phyloP scores from a whole-genome alignment of 1,284 basidiomycete genomes.

The Cryptococcus hybrid region DNA sequence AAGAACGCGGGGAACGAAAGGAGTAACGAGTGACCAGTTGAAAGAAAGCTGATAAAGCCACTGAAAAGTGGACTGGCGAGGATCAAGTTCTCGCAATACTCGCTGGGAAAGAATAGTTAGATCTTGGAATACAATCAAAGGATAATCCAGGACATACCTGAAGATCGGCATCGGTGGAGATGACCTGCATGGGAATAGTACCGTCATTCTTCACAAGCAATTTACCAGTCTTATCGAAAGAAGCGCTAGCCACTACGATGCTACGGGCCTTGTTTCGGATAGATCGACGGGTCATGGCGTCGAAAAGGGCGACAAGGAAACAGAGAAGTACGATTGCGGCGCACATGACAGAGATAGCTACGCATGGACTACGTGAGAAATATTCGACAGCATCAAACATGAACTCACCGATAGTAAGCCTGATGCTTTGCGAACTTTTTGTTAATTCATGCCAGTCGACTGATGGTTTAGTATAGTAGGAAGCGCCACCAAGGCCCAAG shows the following conservation, averaged over 20 bases:
- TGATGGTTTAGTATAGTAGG: slow-evolving; percentile 45
- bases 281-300: slow-evolving; percentile 47
- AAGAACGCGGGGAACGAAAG: slow-evolving; percentile 52
- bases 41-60: slow-evolving; percentile 56
- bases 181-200: slow-evolving; percentile 54
- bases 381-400: slow-evolving; percentile 1
- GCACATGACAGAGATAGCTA: slow-evolving; percentile 54
- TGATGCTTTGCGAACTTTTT: slow-evolving; percentile 37
- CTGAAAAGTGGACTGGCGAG: slow-evolving; percentile 54
- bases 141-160: background rate
- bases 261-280: slow-evolving; percentile 51
- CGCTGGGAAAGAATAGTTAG: slow-evolving; percentile 27
- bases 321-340: slow-evolving; percentile 51
- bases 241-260: slow-evolving; percentile 54
- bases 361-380: too few relatives aligned
- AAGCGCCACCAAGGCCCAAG: slow-evolving; percentile 53
- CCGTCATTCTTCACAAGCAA: slow-evolving; percentile 55
- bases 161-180: slow-evolving; percentile 46
- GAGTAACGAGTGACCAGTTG: slow-evolving; percentile 54
- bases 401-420: slow-evolving; percentile 49
- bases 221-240: slow-evolving; percentile 54
- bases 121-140: background rate
- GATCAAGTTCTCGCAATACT: slow-evolving; percentile 53
- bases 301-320: slow-evolving; percentile 48
- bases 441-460: slow-evolving; percentile 32